Base-by-base conservation (phyloP, 768 basidiomycete species). In the Boletus pseudopeckii region DNA sequence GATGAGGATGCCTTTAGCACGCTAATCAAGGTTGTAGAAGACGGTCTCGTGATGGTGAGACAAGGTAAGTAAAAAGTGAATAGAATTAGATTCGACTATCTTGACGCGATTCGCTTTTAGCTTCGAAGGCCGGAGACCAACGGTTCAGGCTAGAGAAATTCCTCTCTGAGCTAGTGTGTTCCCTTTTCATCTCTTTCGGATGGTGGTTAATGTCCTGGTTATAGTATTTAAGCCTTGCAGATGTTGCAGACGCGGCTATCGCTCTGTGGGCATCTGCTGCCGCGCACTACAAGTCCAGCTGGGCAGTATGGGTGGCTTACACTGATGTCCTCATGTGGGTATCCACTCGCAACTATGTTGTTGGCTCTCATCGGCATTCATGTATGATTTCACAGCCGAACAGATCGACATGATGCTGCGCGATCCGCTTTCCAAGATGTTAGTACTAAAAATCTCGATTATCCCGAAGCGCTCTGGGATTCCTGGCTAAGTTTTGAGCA, bases 381-480 rank as follows among this genome's bases (percentile, higher is more conserved):
- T 40, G 42, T 17, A 22, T 37, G 28, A 22, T 43, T 41, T 33
- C 44, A 22, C 59, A 84, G 84, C 59, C 81, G 81, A 65, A 71
- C 78, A 34, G 75, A 78, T 53, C 74, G 74, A 58, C 72, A 82
- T 48, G 78, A 83, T 15, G 73, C 80, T 43, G 88, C 88, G 3
- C 83, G 92, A 38, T 74, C 78, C 22, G 72, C 83, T 7, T 96
- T 91, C 67, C 70, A 74, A 39, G 83, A 85, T 54, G 75, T 89
- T 5, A 80, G 84, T 28, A 74, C 76, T 41, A 88, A 88, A 66
- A 82, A 86, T 46, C 62, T 98, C 37, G 96, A 99, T 70, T 98
- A 94, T 88, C 94, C 97, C 0, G 96, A 99, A 69, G 88, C 86
- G 10, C 74, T 98, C 8, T 96, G 91, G 85, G 91, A 94, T 51